Base-by-base conservation (phyloP, 371 early-diverging fungal species). In the Mortierella polycephala region DNA sequence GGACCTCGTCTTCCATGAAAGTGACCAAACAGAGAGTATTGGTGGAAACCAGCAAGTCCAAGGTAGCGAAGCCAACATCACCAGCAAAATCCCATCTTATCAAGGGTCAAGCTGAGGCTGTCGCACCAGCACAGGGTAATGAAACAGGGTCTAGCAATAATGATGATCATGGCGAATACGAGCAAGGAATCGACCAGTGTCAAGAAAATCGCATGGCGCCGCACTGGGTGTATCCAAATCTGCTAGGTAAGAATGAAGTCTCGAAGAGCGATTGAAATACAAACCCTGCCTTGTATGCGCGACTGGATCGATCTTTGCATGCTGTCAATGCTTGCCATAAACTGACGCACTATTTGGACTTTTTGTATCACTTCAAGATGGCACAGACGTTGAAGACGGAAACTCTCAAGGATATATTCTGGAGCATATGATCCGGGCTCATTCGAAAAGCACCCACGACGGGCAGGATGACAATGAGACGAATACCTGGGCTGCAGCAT, bases 381-480 rank as follows among this genome's bases (percentile, higher is more conserved):
- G 23, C 23, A 18, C 20, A 40, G 63, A 49, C 10, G 64, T 64
- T 64, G 62, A 66, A 2, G 30, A 41, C 5, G 60, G 53, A 40
- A 63, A 60, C 50, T 13, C 56, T 8, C 30, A 67, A 39, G 77
- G 58, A 9, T 60, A 64, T 5, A n/a, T 57, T 14, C 52, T 77
- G 42, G 62, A 66, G 18, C 67, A 73, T 23, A 57, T 79, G 13
- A 40, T 79, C 23, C 73, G 80, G 5, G 74, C 80, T 5, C 80
- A 79, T 41, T 79, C 80, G n/a, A 60, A 61, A n/a, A 60, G 52
- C 45, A 72, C 80, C 8, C 80, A 79, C 37, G 73, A 79, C 4
- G 80, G 80, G 51, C 80, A 79, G 45, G 70, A 73, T 18, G 80
- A 79, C 1, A 41, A 18, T 5, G 57, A 50, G 9, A 39, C 30